A percentile compares a stretch with the other conserved stretches of the same genome.
phyloP scores from a whole-genome alignment of 2,329 filamentous ascomycete species.

The Curvularia sp. region DNA sequence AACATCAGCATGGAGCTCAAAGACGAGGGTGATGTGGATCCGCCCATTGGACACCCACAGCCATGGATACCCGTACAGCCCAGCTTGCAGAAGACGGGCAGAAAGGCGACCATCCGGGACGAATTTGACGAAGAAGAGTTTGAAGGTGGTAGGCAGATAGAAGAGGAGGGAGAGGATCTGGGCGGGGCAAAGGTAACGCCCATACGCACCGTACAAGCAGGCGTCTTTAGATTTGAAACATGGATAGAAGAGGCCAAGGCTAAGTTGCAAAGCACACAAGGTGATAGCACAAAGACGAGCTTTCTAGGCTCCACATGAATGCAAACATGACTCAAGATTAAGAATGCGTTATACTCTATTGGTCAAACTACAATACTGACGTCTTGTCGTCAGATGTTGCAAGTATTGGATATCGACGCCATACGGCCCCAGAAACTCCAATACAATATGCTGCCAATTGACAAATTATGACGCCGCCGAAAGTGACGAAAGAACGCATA shows the following conservation, averaged over 20 bases:
- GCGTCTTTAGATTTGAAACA: conserved; percentile 70
- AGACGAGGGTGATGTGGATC: conserved; percentile 61
- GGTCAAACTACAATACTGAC: not conserved
- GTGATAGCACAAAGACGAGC: conserved; percentile 23
- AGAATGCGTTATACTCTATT: not conserved
- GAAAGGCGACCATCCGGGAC: conserved; percentile 27
- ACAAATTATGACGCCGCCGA: not conserved
- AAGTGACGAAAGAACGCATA: not conserved
- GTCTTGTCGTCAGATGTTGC: not conserved
- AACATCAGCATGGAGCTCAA: conserved; percentile 77
- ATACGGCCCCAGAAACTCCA: not conserved
- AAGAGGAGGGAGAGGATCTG: conserved; percentile 47
- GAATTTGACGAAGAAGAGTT: conserved; percentile 25
- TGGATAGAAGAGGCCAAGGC: conserved; percentile 72
- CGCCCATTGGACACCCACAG: conserved; percentile 60
- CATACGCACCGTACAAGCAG: conserved; percentile 68
- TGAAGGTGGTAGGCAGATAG: conserved; percentile 24
- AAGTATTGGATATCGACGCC: not conserved
- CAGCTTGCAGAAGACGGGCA: conserved; percentile 49
- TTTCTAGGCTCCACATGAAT: conserved; percentile 28
- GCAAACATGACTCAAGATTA: not conserved
- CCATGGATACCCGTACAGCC: conserved; percentile 68
- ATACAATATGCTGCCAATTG: not conserved
- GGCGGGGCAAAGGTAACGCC: conserved; percentile 66
- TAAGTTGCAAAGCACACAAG: conserved; percentile 51